These are phyloP conservation scores for Euphorbia schlechtendalii DNA, from an alignment of 441 rosid genomes.

Conservation along the genomic window DNA sequence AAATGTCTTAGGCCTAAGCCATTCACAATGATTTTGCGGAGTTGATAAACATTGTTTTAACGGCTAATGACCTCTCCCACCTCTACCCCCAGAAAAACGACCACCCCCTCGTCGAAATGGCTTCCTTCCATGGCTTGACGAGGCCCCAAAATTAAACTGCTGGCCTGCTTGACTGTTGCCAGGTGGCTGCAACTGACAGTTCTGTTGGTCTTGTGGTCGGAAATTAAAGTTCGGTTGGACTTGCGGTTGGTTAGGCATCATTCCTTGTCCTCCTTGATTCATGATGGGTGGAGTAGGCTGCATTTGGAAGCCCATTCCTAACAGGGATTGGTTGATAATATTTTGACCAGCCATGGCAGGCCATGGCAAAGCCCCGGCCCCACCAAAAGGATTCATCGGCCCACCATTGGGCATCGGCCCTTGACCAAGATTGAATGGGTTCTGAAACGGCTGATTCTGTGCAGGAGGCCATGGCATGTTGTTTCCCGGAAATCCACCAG, in stretches of 20 bases:
- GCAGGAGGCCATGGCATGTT: constrained; percentile 43
- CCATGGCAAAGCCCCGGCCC: constrained; percentile 48
- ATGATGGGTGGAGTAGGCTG: constrained; percentile 30
- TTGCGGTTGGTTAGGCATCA: constrained; percentile 16
- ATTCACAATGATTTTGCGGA: not conserved
- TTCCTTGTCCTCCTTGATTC: constrained; percentile 28
- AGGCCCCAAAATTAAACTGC: constrained; percentile 40
- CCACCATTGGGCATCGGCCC: constrained; percentile 36
- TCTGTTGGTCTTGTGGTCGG: constrained; percentile 23
- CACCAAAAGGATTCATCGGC: constrained; percentile 32
- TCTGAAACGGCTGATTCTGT: constrained; percentile 47
- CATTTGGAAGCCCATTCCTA: constrained; percentile 38
- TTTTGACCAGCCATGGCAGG: constrained; percentile 44
- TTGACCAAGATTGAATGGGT: constrained; percentile 46
- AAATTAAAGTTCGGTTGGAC: constrained; percentile 19
- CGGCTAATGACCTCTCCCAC: constrained; percentile 31
- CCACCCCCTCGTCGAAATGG: constrained; percentile 30
- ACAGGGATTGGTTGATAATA: constrained; percentile 36
- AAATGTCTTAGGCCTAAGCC: not conserved
- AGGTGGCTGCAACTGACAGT: constrained; percentile 21
- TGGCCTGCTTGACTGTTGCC: constrained; percentile 30
- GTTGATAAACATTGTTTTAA: constrained; percentile 17
- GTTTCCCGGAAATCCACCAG: constrained; percentile 34
- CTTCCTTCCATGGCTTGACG: constrained; percentile 42
- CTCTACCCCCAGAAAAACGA: constrained; percentile 30